Evolutionary conservation across 371 early-diverging fungal genomes (phyloP).

Genomic region (Mortierella sp.): DNA sequence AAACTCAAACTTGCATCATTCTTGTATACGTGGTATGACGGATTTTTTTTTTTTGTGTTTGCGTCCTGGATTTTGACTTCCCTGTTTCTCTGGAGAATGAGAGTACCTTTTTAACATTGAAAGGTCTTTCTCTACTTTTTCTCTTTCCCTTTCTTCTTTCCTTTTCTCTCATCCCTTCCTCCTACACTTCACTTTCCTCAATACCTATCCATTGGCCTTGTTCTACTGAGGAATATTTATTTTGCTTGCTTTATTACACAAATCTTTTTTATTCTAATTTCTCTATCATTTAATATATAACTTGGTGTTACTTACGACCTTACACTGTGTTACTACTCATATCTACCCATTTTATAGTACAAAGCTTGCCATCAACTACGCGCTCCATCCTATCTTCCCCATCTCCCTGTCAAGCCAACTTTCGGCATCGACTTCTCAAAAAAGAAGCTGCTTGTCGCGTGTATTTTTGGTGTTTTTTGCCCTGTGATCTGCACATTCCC

Average conservation of each 20-base stretch:
- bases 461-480: background rate
- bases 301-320: too few relatives aligned
- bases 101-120: conserved; percentile 6
- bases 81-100: conserved; percentile 8
- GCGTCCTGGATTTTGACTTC: background rate
- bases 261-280: background rate
- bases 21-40: background rate
- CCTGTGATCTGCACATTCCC: background rate
- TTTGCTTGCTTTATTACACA: background rate
- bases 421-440: too few relatives aligned
- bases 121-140: background rate
- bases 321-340: too few relatives aligned
- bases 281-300: background rate
- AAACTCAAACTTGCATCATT: background rate
- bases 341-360: background rate
- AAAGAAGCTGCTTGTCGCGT: background rate
- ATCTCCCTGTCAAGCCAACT: too few relatives aligned
- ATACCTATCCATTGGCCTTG: background rate
- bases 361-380: background rate
- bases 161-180: background rate
- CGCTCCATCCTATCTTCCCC: too few relatives aligned
- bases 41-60: too few relatives aligned
- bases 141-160: background rate
- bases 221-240: conserved; percentile 1
- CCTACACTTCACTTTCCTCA: background rate